phyloP scores from a whole-genome alignment of 1,139 yeast genomes.

The Candida sanyaensis region DNA sequence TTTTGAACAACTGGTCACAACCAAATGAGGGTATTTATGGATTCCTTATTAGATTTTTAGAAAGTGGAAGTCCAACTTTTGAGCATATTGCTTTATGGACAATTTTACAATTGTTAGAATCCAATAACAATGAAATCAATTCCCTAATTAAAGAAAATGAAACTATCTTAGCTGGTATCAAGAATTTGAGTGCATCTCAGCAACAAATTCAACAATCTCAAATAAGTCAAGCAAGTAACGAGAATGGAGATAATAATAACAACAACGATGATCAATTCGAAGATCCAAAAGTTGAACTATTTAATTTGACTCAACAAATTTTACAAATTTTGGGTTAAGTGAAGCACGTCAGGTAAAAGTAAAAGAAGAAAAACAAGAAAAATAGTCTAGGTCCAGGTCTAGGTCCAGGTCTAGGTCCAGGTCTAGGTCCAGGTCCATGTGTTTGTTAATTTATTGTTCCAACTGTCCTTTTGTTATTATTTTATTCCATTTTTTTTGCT shows the following conservation, averaged over 20 bases:
- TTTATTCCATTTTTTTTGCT: background rate
- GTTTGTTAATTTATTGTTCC: no score
- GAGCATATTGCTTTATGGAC: slow-evolving; percentile 99
- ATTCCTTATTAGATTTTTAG: slow-evolving; percentile 77
- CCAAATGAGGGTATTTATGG: slow-evolving; percentile 89
- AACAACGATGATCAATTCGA: slow-evolving; percentile 45
- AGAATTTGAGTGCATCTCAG: slow-evolving; percentile 48
- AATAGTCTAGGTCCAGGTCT: no score
- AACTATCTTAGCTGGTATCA: slow-evolving; percentile 58
- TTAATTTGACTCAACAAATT: slow-evolving; percentile 79
- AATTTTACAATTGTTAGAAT: slow-evolving; percentile 86
- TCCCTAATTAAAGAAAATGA: slow-evolving; percentile 61
- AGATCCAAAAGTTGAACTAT: slow-evolving; percentile 71
- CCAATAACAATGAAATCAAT: slow-evolving; percentile 73
- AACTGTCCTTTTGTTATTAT: no score
- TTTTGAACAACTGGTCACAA: slow-evolving; percentile 74
- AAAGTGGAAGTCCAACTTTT: slow-evolving; percentile 89
- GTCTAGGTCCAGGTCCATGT: no score
- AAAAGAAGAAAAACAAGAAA: no score
- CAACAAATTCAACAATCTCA: slow-evolving; percentile 36
- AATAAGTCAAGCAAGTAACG: slow-evolving; percentile 18
- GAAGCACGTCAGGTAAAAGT: no score
- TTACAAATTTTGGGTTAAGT: slow-evolving; percentile 50
- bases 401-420: no score
- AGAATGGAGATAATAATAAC: slow-evolving; percentile 8